Base-by-base conservation (phyloP, 768 basidiomycete genomes). In the Coprinopsis sp. region DNA sequence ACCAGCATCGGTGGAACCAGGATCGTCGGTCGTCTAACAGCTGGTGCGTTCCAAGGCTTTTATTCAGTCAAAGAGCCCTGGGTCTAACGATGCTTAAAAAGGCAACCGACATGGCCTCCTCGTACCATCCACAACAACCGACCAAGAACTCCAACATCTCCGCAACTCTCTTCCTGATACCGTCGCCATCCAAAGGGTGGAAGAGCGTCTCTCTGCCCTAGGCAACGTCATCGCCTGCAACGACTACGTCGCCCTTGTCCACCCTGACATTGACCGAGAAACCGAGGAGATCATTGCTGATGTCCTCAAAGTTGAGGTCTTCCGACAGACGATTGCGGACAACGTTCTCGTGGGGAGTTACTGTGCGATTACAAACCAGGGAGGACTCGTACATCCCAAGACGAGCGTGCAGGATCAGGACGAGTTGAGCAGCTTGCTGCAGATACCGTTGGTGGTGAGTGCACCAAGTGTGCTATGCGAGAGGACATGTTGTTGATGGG, bases 211-310 rank as follows among this genome's bases (percentile, higher is more conserved):
- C 51, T 95, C 91, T 16, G 96, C 96, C 0, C 83, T 99, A 22
- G 96, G 96, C 19, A 99, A 99, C 63, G 95, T 99, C 51, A 94
- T 99, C 64, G 92, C 91, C 11, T 94, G 91, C 71, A 99, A 98
- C 67, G 96, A 99, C 71, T 89, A 98, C 60, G 95, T 99, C 55
- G 96, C 96, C 6, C 85, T 99, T 57, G 96, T 98, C 21, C 96
- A 99, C 65, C 96, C 96, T 6, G 96, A 99, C 55, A 71, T 98
- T 50, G 96, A 98, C 70, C 82, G 96, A 51, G 96, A 98, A 69
- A 99, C 96, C 19, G 96, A 99, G 63, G 96, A 99, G 68, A 98
- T 99, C 70, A 97, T 99, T 67, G 96, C 96, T 23, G 96, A 99
- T 64, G 91, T 96, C 16, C 80, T 99, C 56, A 98, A 98, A 67